Percentiles rank a stretch among this genome's conserved stretches.
Evolutionary conservation across 2,329 filamentous ascomycete genomes (phyloP).

Genomic region (Colletotrichum ledebouriae): DNA sequence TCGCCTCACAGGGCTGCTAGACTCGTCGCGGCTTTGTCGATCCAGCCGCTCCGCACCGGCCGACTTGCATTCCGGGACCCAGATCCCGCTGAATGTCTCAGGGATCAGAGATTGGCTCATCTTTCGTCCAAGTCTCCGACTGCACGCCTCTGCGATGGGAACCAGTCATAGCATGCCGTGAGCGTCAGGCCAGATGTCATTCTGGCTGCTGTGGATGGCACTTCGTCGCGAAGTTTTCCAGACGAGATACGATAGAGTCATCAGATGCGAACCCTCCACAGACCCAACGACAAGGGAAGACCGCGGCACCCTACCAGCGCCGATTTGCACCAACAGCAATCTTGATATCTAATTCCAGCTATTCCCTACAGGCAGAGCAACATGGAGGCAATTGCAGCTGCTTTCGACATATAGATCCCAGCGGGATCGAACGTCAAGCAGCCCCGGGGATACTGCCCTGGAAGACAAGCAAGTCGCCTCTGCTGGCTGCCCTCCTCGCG

Average conservation of each 20-base stretch:
- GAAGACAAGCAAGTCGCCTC: not conserved
- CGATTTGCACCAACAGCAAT: too few species aligned
- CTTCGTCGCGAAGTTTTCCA: not conserved
- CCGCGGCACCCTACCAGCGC: too few species aligned
- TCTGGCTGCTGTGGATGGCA: not conserved
- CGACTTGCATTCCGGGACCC: conserved; percentile 6
- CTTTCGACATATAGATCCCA: not conserved
- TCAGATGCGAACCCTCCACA: too few species aligned
- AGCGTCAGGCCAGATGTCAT: not conserved
- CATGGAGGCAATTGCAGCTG: not conserved
- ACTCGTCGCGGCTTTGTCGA: not conserved
- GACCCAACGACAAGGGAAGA: too few species aligned
- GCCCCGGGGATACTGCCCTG: not conserved
- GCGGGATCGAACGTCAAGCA: not conserved
- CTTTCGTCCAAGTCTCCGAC: not conserved
- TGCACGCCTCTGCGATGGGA: not conserved
- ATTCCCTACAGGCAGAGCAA: not conserved
- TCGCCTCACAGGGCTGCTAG: conserved; percentile 10
- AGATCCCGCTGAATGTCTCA: conserved; percentile 17
- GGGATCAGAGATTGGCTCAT: conserved; percentile 7
- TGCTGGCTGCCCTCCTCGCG: conserved; percentile 1
- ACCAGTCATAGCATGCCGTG: not conserved
- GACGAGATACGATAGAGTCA: not conserved
- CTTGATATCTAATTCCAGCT: too few species aligned
- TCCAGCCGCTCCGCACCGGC: conserved; percentile 21